Evolutionary conservation across 2,329 filamentous ascomycete genomes (phyloP).

Genomic region (Ceratocystis huliohia): DNA sequence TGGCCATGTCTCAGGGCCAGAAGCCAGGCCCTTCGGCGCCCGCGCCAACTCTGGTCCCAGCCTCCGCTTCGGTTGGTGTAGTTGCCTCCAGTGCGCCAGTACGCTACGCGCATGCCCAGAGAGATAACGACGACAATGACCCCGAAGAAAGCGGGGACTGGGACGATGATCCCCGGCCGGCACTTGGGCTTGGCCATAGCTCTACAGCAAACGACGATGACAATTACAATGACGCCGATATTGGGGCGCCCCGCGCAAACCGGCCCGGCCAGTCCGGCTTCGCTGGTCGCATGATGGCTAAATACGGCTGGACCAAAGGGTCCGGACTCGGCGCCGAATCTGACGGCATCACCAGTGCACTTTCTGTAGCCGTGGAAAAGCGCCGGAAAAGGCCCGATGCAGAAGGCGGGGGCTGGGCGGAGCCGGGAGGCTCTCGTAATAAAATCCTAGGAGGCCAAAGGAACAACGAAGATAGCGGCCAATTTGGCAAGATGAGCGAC

Average conservation of each 20-base stretch:
- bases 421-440: conserved; percentile 50
- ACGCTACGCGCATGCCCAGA: conserved; percentile 47
- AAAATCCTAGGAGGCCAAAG: conserved; percentile 70
- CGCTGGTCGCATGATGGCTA: conserved; percentile 76
- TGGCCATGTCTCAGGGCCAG: conserved; percentile 41
- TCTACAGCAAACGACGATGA: conserved; percentile 21
- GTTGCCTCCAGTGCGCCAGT: conserved; percentile 60
- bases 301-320: conserved; percentile 87
- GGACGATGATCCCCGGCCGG: conserved; percentile 34
- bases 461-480: conserved; percentile 33
- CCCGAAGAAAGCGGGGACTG: conserved; percentile 32
- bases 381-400: conserved; percentile 65
- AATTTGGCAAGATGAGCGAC: conserved; percentile 61
- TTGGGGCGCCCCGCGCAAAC: conserved; percentile 40
- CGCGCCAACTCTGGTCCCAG: conserved; percentile 24
- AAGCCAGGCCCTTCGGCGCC: conserved; percentile 22
- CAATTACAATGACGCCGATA: conserved; percentile 29
- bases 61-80: conserved; percentile 31
- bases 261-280: conserved; percentile 74
- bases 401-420: conserved; percentile 65
- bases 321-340: conserved; percentile 72
- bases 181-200: conserved; percentile 38
- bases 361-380: conserved; percentile 77
- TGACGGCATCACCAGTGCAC: conserved; percentile 70
- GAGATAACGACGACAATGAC: conserved; percentile 16